Evolutionary conservation across 306 rosid genomes (phyloP), one percentile per base, ranked within the genome.

Genomic region (Vigna unguiculata): DNA sequence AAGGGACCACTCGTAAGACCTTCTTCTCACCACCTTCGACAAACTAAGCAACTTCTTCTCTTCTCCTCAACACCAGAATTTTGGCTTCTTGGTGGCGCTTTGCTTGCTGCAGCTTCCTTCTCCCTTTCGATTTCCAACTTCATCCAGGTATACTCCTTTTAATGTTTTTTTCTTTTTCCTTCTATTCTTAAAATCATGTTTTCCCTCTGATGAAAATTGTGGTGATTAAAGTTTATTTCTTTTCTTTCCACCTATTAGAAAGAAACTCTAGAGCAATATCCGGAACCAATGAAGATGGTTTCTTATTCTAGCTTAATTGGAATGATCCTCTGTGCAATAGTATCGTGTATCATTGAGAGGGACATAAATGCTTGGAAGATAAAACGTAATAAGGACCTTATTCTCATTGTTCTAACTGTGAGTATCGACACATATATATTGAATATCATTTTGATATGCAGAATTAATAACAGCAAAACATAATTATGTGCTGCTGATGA

Each of bases 11-110:
- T 83, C 0, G 61, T 90, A 40, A 70, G 87, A 65, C 82, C 71
- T 16, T 83, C 91, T 54, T 83, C 93, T 40, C 88, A 74, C 74
- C 11, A 79, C 55, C 85, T 86, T 67, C 65, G 61, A 43, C 68
- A 55, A 46, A 60, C 72, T 54, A 83, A 85, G 36, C 83, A 78
- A 70, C 76, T 78, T 59, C 66, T 88, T 17, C 66, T 88, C 21
- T 88, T 88, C 88, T 86, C 94, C 17, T 83, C 93, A 49, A 61
- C 80, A 10, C 87, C 91, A 0, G 96, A 91, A 8, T 86, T 83
- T 64, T 93, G 98, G 97, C 46, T 78, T 81, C 80, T 88, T 47
- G 97, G 96, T 77, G 98, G 98, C 48, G 40, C 84, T 78, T 79
- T 91, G 63, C 85, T 90, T 54, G 91, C 83, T 77, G 69, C 86